Conservation (phyloP, 768 basidiomycete species). For the Rhizopogon vinicolor region DNA sequence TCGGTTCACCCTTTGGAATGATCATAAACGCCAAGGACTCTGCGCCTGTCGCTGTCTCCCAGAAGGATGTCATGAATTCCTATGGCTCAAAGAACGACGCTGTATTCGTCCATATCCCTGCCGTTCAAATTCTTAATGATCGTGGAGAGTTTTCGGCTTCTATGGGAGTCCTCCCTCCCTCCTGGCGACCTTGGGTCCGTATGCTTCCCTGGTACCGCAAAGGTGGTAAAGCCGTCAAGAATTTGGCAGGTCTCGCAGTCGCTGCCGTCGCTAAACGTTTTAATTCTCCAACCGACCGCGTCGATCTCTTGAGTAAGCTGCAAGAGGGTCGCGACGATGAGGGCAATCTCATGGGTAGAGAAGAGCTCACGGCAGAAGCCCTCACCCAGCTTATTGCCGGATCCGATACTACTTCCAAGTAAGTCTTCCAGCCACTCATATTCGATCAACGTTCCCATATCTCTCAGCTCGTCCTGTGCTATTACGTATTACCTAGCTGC, state of each 20-base stretch:
- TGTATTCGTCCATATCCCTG: constrained; percentile 64
- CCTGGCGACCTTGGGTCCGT: constrained; percentile 61
- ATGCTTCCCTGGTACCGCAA: constrained; percentile 73
- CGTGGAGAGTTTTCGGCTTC: constrained; percentile 86
- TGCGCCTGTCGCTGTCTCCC: constrained; percentile 61
- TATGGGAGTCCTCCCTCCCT: constrained; percentile 72
- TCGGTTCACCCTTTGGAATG: constrained; percentile 90
- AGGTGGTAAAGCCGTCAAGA: constrained; percentile 61
- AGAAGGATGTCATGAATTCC: constrained; percentile 48
- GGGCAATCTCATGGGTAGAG: constrained; percentile 74
- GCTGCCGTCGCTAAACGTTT: constrained; percentile 79
- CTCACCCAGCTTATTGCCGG: constrained; percentile 85
- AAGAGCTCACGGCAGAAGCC: constrained; percentile 87
- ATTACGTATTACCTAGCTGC: constrained; percentile 81
- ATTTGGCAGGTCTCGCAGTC: constrained; percentile 75
- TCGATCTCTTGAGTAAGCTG: constrained; percentile 79
- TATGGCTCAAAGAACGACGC: constrained; percentile 43
- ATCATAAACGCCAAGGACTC: constrained; percentile 66
- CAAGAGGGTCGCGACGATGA: constrained; percentile 72
- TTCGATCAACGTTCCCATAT: constrained; percentile 1
- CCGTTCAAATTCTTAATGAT: constrained; percentile 81
- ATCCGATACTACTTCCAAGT: constrained; percentile 94
- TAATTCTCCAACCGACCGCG: constrained; percentile 61
- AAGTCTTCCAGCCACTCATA: constrained; percentile 14
- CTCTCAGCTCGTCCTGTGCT: constrained; percentile 78